A percentile compares a stretch with the other conserved stretches of the same genome.
These are phyloP conservation scores for Lactuca sativa DNA, from an alignment of 129 eudicot species.

Conservation along the genomic window DNA sequence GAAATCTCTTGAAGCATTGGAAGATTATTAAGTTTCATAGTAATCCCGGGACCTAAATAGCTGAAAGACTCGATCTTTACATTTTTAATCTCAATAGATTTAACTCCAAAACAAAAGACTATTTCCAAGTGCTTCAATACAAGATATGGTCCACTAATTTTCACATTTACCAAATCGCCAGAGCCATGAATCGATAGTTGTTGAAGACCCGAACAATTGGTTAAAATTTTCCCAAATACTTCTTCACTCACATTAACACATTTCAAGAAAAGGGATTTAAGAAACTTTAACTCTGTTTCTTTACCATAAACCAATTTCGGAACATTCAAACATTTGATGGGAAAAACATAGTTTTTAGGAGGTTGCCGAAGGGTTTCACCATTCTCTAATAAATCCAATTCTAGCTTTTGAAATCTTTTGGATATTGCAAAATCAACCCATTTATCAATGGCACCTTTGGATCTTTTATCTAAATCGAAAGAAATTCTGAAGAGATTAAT, in stretches of 20 bases:
- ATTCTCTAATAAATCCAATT: slow-evolving; percentile 53
- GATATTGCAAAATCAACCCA: slow-evolving; percentile 63
- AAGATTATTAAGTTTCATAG: slow-evolving; percentile 39
- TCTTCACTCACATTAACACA: slow-evolving; percentile 57
- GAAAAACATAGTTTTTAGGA: slow-evolving; percentile 40
- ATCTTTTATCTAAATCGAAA: slow-evolving; percentile 46
- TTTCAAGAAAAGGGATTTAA: slow-evolving; percentile 44
- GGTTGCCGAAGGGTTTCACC: slow-evolving; percentile 50
- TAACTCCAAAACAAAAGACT: slow-evolving; percentile 42
- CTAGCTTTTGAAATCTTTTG: slow-evolving; percentile 46
- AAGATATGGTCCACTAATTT: slow-evolving; percentile 40
- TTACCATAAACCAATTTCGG: slow-evolving; percentile 17
- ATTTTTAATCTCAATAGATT: slow-evolving; percentile 40
- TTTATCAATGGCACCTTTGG: slow-evolving; percentile 38
- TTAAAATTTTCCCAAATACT: slow-evolving; percentile 34
- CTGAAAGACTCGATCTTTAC: slow-evolving; percentile 46
- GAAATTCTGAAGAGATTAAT: slow-evolving; percentile 44
- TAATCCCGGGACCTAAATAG: slow-evolving; percentile 49
- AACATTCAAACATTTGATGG: slow-evolving; percentile 21
- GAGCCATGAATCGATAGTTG: slow-evolving; percentile 44
- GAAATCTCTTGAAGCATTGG: slow-evolving; percentile 58
- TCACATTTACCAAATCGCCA: slow-evolving; percentile 42
- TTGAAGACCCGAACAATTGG: slow-evolving; percentile 40
- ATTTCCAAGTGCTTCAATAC: slow-evolving; percentile 50
- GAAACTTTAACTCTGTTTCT: slow-evolving; percentile 31